These are phyloP conservation scores for Gymnopilus dilepis DNA, from an alignment of 768 basidiomycete genomes.

Conservation along the genomic window DNA sequence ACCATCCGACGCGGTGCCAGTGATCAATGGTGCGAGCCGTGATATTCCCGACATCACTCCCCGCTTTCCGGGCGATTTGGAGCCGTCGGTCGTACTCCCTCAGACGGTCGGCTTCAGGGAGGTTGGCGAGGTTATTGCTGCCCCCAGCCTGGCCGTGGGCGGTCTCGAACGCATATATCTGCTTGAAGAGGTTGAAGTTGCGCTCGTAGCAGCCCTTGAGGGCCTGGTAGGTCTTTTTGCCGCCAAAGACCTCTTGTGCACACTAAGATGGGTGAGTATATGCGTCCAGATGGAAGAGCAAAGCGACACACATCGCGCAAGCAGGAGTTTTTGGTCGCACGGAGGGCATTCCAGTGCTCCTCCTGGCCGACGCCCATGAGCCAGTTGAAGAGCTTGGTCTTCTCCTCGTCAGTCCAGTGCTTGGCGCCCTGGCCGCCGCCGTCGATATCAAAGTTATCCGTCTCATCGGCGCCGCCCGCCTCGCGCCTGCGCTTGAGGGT, in stretches of 20 bases:
- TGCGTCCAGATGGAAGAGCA: slow-evolving; percentile 9
- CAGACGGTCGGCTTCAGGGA: slow-evolving; percentile 67
- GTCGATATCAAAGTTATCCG: slow-evolving; percentile 49
- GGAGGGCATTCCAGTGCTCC: slow-evolving; percentile 79
- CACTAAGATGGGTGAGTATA: slow-evolving; percentile 50
- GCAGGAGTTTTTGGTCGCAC: slow-evolving; percentile 83
- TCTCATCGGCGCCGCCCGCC: slow-evolving; percentile 38
- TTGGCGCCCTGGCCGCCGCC: slow-evolving; percentile 68
- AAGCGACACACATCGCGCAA: slow-evolving; percentile 67
- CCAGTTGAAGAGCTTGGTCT: slow-evolving; percentile 78
- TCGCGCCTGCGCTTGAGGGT: slow-evolving; percentile 54
- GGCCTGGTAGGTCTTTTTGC: slow-evolving; percentile 83
- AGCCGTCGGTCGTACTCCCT: slow-evolving; percentile 77
- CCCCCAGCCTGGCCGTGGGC: slow-evolving; percentile 46
- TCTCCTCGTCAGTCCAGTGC: slow-evolving; percentile 88
- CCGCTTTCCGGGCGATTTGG: slow-evolving; percentile 64
- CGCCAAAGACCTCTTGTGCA: slow-evolving; percentile 69
- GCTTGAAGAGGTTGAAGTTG: slow-evolving; percentile 85
- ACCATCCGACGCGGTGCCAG: slow-evolving; percentile 83
- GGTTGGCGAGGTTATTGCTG: slow-evolving; percentile 40
- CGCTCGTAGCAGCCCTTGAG: slow-evolving; percentile 87
- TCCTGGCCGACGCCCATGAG: slow-evolving; percentile 74
- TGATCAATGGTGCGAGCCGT: slow-evolving; percentile 77
- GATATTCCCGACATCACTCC: slow-evolving; percentile 75
- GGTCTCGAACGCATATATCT: slow-evolving; percentile 75